Percentiles rank a stretch among this genome's conserved stretches.
Conservation (phyloP, 225 moss, liverwort and hornwort genomes). For the Takakia lepidozioides region DNA sequence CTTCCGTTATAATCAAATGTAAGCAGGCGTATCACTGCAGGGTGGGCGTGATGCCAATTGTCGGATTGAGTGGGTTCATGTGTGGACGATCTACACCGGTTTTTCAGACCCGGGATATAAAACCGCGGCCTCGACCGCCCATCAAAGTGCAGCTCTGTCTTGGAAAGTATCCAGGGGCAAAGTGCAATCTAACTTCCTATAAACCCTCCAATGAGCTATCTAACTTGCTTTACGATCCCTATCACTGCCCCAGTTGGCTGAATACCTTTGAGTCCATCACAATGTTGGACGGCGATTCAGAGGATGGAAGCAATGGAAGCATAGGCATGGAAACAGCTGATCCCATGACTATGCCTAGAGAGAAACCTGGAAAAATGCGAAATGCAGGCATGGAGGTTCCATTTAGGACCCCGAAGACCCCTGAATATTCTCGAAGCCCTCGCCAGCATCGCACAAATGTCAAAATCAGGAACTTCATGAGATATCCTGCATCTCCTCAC, state of each 20-base stretch:
- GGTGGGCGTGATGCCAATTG: slow-evolving; percentile 35
- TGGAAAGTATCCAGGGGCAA: slow-evolving; percentile 32
- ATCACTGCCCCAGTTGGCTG: slow-evolving; percentile 13
- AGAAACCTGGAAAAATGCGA: too few relatives aligned
- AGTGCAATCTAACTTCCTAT: slow-evolving; percentile 16
- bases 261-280: slow-evolving; percentile 14
- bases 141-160: slow-evolving; percentile 21
- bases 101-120: slow-evolving; percentile 15
- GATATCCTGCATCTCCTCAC: too few relatives aligned
- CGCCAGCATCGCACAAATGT: too few relatives aligned
- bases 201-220: slow-evolving; percentile 11
- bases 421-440: too few relatives aligned
- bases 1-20: too few relatives aligned
- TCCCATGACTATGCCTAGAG: too few relatives aligned
- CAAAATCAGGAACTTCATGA: too few relatives aligned
- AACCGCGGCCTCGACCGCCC: slow-evolving; percentile 12
- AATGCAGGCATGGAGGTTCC: too few relatives aligned
- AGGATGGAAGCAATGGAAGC: slow-evolving; percentile 1
- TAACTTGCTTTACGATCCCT: slow-evolving; percentile 15
- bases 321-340: too few relatives aligned
- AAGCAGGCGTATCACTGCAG: too few relatives aligned
- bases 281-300: too few relatives aligned
- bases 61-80: slow-evolving; percentile 34
- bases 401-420: too few relatives aligned
- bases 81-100: slow-evolving; percentile 23